Conservation (phyloP, 257 asterid genomes). For the Voacanga thouarsii region DNA sequence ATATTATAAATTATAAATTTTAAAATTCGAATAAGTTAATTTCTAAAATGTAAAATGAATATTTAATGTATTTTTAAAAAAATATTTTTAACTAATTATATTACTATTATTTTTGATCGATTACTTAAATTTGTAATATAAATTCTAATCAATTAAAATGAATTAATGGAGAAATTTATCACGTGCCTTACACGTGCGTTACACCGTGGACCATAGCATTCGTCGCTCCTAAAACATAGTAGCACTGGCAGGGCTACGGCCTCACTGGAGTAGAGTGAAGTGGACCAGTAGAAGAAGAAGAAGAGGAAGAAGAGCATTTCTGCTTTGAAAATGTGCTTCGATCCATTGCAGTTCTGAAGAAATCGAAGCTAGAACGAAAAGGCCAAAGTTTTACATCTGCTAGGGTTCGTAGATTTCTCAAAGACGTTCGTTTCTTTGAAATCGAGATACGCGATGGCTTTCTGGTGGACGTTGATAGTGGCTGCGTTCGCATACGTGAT, state of each 20-base stretch:
- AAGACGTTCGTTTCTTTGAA: neutral
- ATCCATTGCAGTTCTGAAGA: neutral
- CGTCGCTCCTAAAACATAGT: too few species aligned
- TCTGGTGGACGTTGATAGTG: conserved; percentile 86
- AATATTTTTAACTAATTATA: too few species aligned
- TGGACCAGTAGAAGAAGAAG: neutral
- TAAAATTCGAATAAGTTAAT: too few species aligned
- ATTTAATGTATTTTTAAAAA: too few species aligned
- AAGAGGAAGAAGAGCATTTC: neutral
- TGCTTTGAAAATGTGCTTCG: neutral
- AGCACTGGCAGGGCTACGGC: neutral
- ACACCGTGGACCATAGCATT: too few species aligned
- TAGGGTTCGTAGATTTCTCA: conserved; percentile 10
- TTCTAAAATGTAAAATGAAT: too few species aligned
- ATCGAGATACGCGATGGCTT: conserved; percentile 55
- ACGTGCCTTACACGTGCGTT: too few species aligned
- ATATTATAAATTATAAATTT: too few species aligned
- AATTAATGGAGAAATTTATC: too few species aligned
- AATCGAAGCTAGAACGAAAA: neutral
- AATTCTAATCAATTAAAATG: too few species aligned
- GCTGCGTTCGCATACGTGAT: conserved; percentile 66
- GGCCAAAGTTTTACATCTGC: neutral
- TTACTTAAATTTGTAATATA: too few species aligned
- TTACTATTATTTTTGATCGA: too few species aligned
- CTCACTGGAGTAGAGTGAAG: neutral